Base-by-base conservation (phyloP, 176 grass and related monocot genomes). In the Oryza australiensis region DNA sequence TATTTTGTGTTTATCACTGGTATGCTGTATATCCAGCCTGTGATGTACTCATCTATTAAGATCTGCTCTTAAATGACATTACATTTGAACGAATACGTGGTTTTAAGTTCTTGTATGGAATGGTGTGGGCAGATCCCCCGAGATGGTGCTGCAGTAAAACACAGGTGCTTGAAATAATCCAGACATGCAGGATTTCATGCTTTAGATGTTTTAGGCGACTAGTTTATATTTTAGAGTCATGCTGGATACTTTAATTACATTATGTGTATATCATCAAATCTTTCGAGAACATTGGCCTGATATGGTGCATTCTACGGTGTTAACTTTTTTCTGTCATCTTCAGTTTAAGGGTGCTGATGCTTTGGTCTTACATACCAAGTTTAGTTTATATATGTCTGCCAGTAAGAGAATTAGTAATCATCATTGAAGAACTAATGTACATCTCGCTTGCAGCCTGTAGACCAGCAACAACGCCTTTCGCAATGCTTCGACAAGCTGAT, bases 401-500 rank as follows among this genome's bases (percentile, higher is more conserved):
- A 20, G 15, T 73, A 72, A 88, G 45, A 83, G 4, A 76, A 81
- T 32, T 3, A 66, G 29, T 73, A n/a, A 45, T 57, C 33, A 46
- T 49, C 5, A 24, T 14, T 63, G 23, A 42, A 70, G 72, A 70
- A 45, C 87, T 85, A 59, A 81, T 45, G 70, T 27, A 73, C 10
- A 4, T 68, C 64, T 70, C 68, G 24, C 38, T 72, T 95, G 75
- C 93, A 99, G 97, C 74, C 91, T 62, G 86, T 87, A 26, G 93
- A 99, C 55, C 97, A 96, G 66, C 87, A 95, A 72, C 93, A 96
- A 80, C 93, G 83, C 83, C 87, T 99, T 43, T 96, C 91, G 0
- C 91, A 84, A 66, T 99, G 97, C 82, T 99, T 99, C 3, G 93
- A 99, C 70, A 99, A 96, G 77, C 78, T 99, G 70, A 99, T 99